A percentile compares a stretch with the other conserved stretches of the same genome.
These are phyloP conservation scores for Solanum aculeatissimum DNA, from an alignment of 305 asterid species.

Conservation along the genomic window DNA sequence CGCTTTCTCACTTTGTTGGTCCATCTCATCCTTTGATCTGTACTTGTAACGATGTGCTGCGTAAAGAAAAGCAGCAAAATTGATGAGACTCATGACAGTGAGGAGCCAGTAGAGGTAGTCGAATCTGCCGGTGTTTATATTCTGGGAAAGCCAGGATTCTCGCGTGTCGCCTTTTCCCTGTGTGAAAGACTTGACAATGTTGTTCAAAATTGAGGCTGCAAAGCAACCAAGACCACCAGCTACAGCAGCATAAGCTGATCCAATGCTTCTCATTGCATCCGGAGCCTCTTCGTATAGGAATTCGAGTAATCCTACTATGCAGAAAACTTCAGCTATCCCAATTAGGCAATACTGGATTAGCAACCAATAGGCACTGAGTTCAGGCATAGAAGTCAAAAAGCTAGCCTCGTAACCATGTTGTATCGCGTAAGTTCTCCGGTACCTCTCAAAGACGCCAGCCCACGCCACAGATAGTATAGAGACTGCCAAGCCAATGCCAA, in stretches of 20 bases:
- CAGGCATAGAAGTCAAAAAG: constrained; percentile 69
- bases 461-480: constrained; percentile 76
- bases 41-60: constrained; percentile 71
- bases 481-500: constrained; percentile 85
- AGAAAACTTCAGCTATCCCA: constrained; percentile 90
- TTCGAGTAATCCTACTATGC: constrained; percentile 86
- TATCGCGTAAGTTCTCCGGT: constrained; percentile 72
- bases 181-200: constrained; percentile 59
- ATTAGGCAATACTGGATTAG: constrained; percentile 86
- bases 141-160: constrained; percentile 87
- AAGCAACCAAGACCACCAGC: constrained; percentile 98
- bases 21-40: constrained; percentile 41
- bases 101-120: constrained; percentile 92
- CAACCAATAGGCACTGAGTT: constrained; percentile 87
- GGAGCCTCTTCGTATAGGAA: constrained; percentile 95
- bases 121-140: constrained; percentile 70
- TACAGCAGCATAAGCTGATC: constrained; percentile 95
- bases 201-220: constrained; percentile 72
- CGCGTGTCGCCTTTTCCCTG: constrained; percentile 45
- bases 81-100: constrained; percentile 62
- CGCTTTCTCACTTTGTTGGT: background rate
- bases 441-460: constrained; percentile 79
- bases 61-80: constrained; percentile 62
- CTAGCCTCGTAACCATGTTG: constrained; percentile 62
- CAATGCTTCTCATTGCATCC: constrained; percentile 95